Conservation (phyloP, 768 basidiomycete species). For the Mycena olivaceomarginata region DNA sequence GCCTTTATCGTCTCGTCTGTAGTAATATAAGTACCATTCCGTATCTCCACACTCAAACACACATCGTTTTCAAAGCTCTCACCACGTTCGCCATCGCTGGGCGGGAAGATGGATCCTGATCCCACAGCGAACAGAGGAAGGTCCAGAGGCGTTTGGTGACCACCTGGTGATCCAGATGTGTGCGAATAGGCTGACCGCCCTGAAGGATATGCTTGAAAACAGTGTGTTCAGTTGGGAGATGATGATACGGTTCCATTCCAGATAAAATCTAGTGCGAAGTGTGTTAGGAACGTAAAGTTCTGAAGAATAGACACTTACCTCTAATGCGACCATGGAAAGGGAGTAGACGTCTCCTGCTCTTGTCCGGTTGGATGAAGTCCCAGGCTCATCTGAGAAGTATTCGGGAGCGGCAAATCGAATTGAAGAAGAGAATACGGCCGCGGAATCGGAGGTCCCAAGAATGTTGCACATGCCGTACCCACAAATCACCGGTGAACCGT, state of each 20-base stretch:
- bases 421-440: slow-evolving; percentile 17
- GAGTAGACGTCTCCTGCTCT: slow-evolving; percentile 39
- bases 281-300: neutral
- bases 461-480: slow-evolving; percentile 33
- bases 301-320: slow-evolving; percentile 17
- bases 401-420: too few relatives aligned
- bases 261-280: slow-evolving; percentile 27
- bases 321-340: slow-evolving; percentile 39
- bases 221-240: slow-evolving; percentile 24
- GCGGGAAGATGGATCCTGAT: neutral
- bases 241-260: slow-evolving; percentile 36
- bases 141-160: slow-evolving; percentile 26
- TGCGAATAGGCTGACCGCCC: slow-evolving; percentile 22
- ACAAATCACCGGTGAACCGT: slow-evolving; percentile 27
- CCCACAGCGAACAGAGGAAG: slow-evolving; percentile 31
- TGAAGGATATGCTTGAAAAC: slow-evolving; percentile 28
- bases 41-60: neutral
- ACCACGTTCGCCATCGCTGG: slow-evolving; percentile 7
- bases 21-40: neutral
- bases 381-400: neutral
- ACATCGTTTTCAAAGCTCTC: neutral
- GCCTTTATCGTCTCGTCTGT: neutral
- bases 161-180: neutral
- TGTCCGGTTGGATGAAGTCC: neutral
- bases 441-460: slow-evolving; percentile 2